Evolutionary conservation across 306 rosid species (phyloP), one percentile per base, ranked within the genome.

Genomic region (Inga oerstediana): DNA sequence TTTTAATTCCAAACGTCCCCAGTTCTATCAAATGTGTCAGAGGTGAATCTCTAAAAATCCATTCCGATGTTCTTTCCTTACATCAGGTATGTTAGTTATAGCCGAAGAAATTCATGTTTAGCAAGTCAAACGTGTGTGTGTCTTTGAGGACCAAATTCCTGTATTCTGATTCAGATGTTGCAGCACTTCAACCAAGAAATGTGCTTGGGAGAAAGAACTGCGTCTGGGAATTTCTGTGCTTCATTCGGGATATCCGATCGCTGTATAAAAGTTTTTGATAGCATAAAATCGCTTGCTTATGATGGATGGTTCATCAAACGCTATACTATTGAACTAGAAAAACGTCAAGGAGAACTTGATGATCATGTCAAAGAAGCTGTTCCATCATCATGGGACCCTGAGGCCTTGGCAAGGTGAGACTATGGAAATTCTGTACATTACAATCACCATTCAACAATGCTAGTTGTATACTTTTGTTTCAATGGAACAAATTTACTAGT

Each of bases 251-350:
- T 91, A 85, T 85, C 93, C 30, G 89, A 91, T 34, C 85, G 91
- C 75, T 82, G 91, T 86, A 86, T 87, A 77, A 90, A 92, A 84
- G 93, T 91, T 82, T 95, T 95, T 46, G 85, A 88, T 74, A 85
- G 85, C 90, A 87, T 92, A 15, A 94, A 89, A 89, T 87, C 91
- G 64, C 93, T 94, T 54, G 93, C 97, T 77, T 92, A 91, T 81
- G 98, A 94, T 84, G 98, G 97, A 19, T 91, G 93, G 81, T 91
- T 93, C 91, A 90, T 92, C 88, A 91, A 92, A 49, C 92, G 91
- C 75, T 94, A 94, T 69, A 85, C 93, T 5, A 81, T 94, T 80
- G 98, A 94, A 54, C 84, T 92, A 78, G 96, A 92, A 62, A 94
- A 84, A 81, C 84, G 92, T 41, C 93, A 90, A 66, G 88, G 86